Base-by-base conservation (phyloP, 2,329 filamentous ascomycete species). In the Neoascochyta sp. region DNA sequence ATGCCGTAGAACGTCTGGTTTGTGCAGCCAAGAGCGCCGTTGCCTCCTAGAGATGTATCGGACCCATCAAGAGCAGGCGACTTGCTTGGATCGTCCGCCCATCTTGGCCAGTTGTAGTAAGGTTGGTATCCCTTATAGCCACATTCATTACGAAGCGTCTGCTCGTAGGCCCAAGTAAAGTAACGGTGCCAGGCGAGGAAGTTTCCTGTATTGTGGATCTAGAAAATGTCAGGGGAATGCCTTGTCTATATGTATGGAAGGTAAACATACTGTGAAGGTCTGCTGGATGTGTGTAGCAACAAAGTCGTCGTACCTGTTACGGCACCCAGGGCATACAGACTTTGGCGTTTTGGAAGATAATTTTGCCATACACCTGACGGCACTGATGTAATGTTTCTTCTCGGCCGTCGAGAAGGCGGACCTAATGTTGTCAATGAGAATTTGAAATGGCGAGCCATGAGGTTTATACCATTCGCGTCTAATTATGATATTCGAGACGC, bases 51-150 rank as follows among this genome's bases (percentile, higher is more conserved):
- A 3, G 66, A 61, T 28, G 67, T 71, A 22, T 64, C 67, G 37
- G 67, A 70, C 24, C 75, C 75, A 41, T 75, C 72, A 37, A 79
- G 75, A 22, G 75, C 49, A 15, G 73, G 69, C 3, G 72, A 74
- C 34, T 66, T 63, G 41, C 27, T 27, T 3, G 53, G 54, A 22
- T 55, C 41, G 10, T 48, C 41, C 7, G 50, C 41, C 46, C 48
- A 55, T 18, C 43, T 39, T 2, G 53, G 40, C 48, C 49, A 57
- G 34, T 55, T 55, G 36, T 52, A 56, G 40, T 59, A 57, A 9
- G 53, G 53, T 12, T 54, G 53, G 9, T 49, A 39, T 14, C 53
- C 53, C 19, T 45, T 53, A 36, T 57, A 57, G 10, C 41, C 47
- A 24, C 53, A 57, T 22, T 57, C 53, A 10, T 57, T 45, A 9